Base-by-base conservation (phyloP, 805 yeast species). In the Barnettozyma sucrosica region DNA sequence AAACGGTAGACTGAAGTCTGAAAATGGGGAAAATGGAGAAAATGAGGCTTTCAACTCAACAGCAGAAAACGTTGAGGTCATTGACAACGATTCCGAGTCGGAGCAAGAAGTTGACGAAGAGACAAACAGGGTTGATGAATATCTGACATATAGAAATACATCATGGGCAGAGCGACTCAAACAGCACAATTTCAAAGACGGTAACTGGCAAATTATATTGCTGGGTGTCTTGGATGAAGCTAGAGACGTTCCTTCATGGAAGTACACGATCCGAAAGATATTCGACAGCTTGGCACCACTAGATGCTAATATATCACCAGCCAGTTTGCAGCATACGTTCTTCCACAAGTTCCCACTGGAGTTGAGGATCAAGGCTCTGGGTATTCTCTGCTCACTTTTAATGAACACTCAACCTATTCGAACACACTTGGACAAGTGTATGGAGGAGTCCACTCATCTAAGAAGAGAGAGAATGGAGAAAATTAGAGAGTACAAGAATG, bases 121-220 rank as follows among this genome's bases (percentile, higher is more conserved):
- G 7, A 51, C 52, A 5, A 51, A 55, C 43, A 57, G 56, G 7
- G 63, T 69, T 14, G 66, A 71, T 36, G 66, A 66, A 48, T 59
- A 66, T 49, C 42, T 85, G 55, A 78, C 81, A 48, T 76, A 79
- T 62, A 70, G 83, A 46, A 81, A 81, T 38, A 66, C 69, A 0
- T 66, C 81, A 11, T 93, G 98, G 97, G 78, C 81, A 49, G 95
- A 85, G 26, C 71, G 95, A 36, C 70, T 92, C 18, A 75, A 81
- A 13, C 81, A 78, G 47, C 78, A 96, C 46, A 77, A 77, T 52
- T 93, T 86, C 63, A 80, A 75, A 56, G 89, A 88, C 57, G 95
- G 96, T 4, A 80, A 80, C 46, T 92, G 97, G 97, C 83, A 88
- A 56, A 74, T 84, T 36, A 76, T 85, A 38, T 64, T 90, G 38